Percentiles rank a stretch among this genome's conserved stretches.
These are phyloP conservation scores for Trichocladium uniseriatum DNA, from an alignment of 495 filamentous ascomycete species.

Conservation along the genomic window DNA sequence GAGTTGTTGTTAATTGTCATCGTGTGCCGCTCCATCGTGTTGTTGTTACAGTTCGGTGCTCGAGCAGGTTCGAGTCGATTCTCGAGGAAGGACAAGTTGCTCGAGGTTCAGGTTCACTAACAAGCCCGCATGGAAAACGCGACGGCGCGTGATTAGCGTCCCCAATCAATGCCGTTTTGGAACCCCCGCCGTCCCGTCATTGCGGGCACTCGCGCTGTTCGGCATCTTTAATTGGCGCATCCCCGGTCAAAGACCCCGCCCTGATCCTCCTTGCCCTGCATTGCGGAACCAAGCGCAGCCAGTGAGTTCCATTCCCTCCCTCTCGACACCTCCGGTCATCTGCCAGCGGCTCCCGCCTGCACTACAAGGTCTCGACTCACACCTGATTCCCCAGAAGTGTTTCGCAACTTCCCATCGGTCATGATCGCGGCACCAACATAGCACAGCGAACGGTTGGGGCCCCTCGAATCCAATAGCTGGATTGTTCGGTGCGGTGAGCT, in stretches of 20 bases:
- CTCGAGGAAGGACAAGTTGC: no score
- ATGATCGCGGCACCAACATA: background rate
- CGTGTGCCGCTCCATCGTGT: no score
- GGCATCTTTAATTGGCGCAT: slow-evolving; percentile 9
- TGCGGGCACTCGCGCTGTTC: background rate
- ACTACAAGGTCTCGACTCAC: slow-evolving; percentile 1
- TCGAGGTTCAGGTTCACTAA: background rate
- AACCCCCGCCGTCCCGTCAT: slow-evolving; percentile 3
- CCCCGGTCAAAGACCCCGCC: slow-evolving; percentile 15
- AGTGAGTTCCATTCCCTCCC: background rate
- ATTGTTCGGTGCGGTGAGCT: background rate
- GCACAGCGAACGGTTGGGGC: background rate
- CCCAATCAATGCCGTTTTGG: slow-evolving; percentile 1
- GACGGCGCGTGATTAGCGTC: slow-evolving; percentile 8
- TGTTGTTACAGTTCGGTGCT: background rate
- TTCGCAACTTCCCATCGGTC: background rate
- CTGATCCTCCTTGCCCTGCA: slow-evolving; percentile 5
- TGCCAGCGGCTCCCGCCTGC: slow-evolving; percentile 4
- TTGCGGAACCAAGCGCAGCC: slow-evolving; percentile 6
- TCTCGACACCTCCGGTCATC: background rate
- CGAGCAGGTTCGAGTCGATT: background rate
- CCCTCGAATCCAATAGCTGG: background rate
- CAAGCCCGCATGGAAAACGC: background rate
- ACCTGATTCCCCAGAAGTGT: background rate
- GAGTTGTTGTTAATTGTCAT: background rate